phyloP scores from a whole-genome alignment of 1,284 basidiomycete species.

The Caloboletus firmus region DNA sequence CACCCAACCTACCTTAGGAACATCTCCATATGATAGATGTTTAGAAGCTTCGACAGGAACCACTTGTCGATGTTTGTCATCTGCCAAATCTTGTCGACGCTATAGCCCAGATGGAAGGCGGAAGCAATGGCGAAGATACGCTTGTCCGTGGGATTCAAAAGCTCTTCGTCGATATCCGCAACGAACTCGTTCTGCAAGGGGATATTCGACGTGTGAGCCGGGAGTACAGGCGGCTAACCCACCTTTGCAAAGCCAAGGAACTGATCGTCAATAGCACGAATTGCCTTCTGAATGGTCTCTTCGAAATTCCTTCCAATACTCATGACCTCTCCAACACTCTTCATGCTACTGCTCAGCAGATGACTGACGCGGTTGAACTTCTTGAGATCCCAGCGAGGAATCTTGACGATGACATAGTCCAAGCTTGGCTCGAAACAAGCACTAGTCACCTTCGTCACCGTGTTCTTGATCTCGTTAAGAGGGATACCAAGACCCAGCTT shows the following conservation, averaged over 20 bases:
- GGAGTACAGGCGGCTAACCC: constrained; percentile 10
- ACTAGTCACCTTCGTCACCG: constrained; percentile 92
- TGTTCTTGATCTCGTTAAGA: constrained; percentile 97
- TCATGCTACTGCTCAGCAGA: constrained; percentile 92
- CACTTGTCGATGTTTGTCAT: constrained; percentile 98
- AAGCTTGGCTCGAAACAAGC: constrained; percentile 98
- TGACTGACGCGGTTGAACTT: constrained; percentile 94
- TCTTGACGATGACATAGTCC: constrained; percentile 98
- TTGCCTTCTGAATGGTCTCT: constrained; percentile 98
- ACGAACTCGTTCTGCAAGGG: constrained; percentile 73
- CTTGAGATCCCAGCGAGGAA: constrained; percentile 98
- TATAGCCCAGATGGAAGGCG: constrained; percentile 87
- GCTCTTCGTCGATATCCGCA: constrained; percentile 83
- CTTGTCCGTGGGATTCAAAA: constrained; percentile 87
- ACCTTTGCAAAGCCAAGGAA: constrained; percentile 93
- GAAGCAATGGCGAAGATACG: constrained; percentile 90
- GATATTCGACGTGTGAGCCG: neutral
- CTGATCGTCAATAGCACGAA: constrained; percentile 92
- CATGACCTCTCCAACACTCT: constrained; percentile 99
- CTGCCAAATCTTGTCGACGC: constrained; percentile 94
- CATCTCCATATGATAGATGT: constrained; percentile 81
- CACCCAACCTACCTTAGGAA: constrained; percentile 58
- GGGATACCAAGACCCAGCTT: constrained; percentile 97
- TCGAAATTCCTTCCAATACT: constrained; percentile 97
- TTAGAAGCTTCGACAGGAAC: constrained; percentile 90